A percentile compares a stretch with the other conserved stretches of the same genome.
These are phyloP conservation scores for Fusarium robinianum DNA, from an alignment of 2,329 filamentous ascomycete species.

Conservation along the genomic window DNA sequence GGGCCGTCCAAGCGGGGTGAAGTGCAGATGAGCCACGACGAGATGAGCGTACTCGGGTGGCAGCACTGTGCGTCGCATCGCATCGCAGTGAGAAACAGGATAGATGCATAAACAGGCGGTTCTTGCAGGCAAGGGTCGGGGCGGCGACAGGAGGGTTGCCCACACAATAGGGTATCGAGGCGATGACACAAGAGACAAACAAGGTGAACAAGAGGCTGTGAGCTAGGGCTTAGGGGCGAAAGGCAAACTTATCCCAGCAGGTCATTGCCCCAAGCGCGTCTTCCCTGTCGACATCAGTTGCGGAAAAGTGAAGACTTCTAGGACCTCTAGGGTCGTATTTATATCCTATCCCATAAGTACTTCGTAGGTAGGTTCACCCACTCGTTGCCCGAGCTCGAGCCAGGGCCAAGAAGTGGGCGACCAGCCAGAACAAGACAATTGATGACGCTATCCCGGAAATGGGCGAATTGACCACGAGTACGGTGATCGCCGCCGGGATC, in stretches of 20 bases:
- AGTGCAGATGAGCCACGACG: neutral
- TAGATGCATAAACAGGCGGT: conserved; percentile 4
- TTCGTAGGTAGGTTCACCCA: too few species aligned
- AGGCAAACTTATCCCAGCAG: neutral
- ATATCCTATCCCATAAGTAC: too few species aligned
- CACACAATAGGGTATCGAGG: neutral
- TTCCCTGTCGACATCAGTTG: conserved; percentile 20
- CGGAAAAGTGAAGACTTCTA: conserved; percentile 11
- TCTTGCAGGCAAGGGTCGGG: too few species aligned
- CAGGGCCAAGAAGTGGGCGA: conserved; percentile 7
- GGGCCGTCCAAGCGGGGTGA: conserved; percentile 1
- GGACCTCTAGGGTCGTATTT: conserved; percentile 15
- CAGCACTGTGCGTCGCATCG: conserved; percentile 8
- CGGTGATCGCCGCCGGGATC: conserved; percentile 15
- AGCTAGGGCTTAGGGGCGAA: too few species aligned
- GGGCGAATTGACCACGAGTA: conserved; percentile 12
- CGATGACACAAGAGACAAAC: conserved; percentile 1
- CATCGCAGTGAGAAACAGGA: conserved; percentile 5
- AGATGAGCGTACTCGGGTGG: neutral
- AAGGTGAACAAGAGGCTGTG: conserved; percentile 1
- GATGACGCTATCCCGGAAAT: conserved; percentile 18
- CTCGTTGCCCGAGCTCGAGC: conserved; percentile 13
- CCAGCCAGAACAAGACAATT: conserved; percentile 17
- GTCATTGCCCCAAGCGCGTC: conserved; percentile 2
- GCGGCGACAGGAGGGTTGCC: too few species aligned